phyloP scores from a whole-genome alignment of 805 yeast species.

The Nakazawaea peltata region DNA sequence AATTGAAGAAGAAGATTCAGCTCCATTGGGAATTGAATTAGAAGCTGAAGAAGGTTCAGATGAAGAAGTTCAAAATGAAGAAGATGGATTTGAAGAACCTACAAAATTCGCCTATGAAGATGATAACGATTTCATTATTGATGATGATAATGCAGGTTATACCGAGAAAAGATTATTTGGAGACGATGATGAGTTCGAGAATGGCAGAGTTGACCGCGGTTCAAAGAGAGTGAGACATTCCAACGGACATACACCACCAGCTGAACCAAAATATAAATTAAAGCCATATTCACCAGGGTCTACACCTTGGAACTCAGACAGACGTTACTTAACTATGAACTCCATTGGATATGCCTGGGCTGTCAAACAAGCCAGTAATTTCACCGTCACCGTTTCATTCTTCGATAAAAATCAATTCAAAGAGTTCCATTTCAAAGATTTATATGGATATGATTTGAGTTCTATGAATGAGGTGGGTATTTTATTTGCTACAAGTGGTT shows the following conservation, averaged over 20 bases:
- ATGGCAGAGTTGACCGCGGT: background rate
- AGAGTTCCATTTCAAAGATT: slow-evolving; percentile 83
- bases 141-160: slow-evolving; percentile 54
- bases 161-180: slow-evolving; percentile 9
- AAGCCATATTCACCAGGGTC: slow-evolving; percentile 79
- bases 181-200: slow-evolving; percentile 6
- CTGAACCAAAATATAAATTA: slow-evolving; percentile 22
- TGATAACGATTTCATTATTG: slow-evolving; percentile 51
- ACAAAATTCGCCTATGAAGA: slow-evolving; percentile 20
- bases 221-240: slow-evolving; percentile 1
- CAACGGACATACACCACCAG: background rate
- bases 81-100: background rate
- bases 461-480: slow-evolving; percentile 62
- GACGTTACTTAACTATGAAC: slow-evolving; percentile 77
- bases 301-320: slow-evolving; percentile 68
- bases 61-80: slow-evolving; percentile 13
- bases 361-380: slow-evolving; percentile 50
- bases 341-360: slow-evolving; percentile 77
- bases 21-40: slow-evolving; percentile 11
- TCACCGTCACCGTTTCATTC: slow-evolving; percentile 79
- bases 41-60: slow-evolving; percentile 12
- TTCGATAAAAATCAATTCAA: slow-evolving; percentile 69
- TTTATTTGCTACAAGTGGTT: slow-evolving; percentile 43
- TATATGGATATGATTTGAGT: slow-evolving; percentile 64
- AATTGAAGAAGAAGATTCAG: slow-evolving; percentile 4